Percentiles rank a stretch among this genome's conserved stretches.
These are phyloP conservation scores for Zizania palustris DNA, from an alignment of 202 grass and related monocot species.

Conservation along the genomic window DNA sequence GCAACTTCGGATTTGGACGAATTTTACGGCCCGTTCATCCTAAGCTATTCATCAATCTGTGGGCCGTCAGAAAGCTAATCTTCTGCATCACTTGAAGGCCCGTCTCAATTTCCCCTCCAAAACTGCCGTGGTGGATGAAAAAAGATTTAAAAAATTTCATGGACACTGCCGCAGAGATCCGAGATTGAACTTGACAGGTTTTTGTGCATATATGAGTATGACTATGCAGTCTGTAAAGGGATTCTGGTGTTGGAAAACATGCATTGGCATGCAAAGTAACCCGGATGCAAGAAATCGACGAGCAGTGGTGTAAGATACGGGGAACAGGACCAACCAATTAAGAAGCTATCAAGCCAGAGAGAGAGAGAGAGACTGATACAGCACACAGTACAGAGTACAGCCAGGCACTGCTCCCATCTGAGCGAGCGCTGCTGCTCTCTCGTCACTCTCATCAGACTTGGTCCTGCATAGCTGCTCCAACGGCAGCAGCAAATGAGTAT, in stretches of 20 bases:
- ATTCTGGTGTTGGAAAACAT: neutral
- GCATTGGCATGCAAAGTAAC: neutral
- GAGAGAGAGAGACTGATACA: neutral
- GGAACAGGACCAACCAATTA: neutral
- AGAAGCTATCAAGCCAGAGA: neutral
- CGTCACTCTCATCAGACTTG: slow-evolving; percentile 6
- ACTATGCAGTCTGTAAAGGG: neutral
- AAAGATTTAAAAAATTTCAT: too few species aligned
- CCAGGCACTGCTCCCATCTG: neutral
- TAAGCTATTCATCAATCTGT: too few species aligned
- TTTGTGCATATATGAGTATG: neutral
- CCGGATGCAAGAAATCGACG: neutral
- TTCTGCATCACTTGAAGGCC: neutral
- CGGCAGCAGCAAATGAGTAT: slow-evolving; percentile 5
- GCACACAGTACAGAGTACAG: neutral
- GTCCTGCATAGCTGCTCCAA: too few species aligned
- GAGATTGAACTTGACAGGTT: neutral
- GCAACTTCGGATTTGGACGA: slow-evolving; percentile 4
- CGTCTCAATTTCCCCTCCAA: neutral
- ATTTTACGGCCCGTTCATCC: too few species aligned
- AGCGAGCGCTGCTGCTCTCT: neutral
- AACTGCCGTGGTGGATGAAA: neutral
- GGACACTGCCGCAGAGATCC: neutral
- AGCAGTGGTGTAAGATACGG: neutral
- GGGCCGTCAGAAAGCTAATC: too few species aligned